Percentiles rank a stretch among this genome's conserved stretches.
phyloP scores from a whole-genome alignment of 2,329 filamentous ascomycete species.

The Juglanconis sp. region DNA sequence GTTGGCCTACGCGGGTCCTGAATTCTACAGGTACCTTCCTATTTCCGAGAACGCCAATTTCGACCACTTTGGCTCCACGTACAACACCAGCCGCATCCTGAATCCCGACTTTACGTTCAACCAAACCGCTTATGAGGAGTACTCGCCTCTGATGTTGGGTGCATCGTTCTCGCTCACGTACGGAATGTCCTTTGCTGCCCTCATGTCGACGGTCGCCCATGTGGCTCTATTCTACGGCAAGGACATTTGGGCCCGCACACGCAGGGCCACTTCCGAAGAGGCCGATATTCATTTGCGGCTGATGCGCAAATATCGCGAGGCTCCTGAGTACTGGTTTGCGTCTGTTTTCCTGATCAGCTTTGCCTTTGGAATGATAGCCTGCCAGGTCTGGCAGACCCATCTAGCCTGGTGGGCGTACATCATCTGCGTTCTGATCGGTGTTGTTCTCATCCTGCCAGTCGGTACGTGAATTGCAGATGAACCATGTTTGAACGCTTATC shows the following conservation, averaged over 20 bases:
- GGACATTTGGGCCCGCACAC: constrained; percentile 23
- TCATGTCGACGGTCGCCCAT: constrained; percentile 52
- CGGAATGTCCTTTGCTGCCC: constrained; percentile 54
- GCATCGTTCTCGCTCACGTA: constrained; percentile 55
- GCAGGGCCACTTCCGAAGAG: constrained; percentile 35
- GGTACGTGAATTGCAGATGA: neutral
- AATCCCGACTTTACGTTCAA: constrained; percentile 42
- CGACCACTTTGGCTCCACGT: constrained; percentile 44
- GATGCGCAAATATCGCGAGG: constrained; percentile 54
- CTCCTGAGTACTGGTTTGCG: constrained; percentile 57
- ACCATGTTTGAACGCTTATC: neutral
- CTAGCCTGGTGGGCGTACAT: constrained; percentile 43
- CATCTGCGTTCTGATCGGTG: constrained; percentile 37
- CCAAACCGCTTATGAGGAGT: constrained; percentile 39
- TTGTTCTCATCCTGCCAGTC: constrained; percentile 40
- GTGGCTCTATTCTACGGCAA: constrained; percentile 48
- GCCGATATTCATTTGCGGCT: constrained; percentile 51
- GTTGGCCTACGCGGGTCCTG: constrained; percentile 45
- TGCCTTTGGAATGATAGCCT: constrained; percentile 41
- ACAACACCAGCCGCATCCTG: constrained; percentile 45
- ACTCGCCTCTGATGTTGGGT: constrained; percentile 49
- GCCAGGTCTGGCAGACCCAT: constrained; percentile 36
- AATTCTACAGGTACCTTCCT: constrained; percentile 43
- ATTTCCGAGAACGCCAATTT: constrained; percentile 52
- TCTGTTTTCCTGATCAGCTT: constrained; percentile 45